Evolutionary conservation across 257 asterid species (phyloP), one percentile per base, ranked within the genome.

Genomic region (Penstemon eatonii): DNA sequence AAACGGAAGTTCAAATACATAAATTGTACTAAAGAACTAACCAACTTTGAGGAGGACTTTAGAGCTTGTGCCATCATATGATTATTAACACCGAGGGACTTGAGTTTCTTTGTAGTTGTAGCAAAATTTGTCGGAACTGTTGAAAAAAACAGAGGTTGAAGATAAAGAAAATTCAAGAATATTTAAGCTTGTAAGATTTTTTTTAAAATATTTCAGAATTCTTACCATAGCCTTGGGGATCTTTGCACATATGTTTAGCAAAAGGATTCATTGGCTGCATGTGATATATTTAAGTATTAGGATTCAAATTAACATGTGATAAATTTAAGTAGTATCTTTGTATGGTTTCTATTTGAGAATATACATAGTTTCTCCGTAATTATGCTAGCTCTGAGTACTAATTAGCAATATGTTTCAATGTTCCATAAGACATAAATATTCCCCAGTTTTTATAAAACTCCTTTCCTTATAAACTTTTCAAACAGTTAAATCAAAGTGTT

Each of bases 201-300:
- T 25, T 25, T 25, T 1, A 1, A 25, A 25, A 25, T 25, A 25
- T 25, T 49, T 44, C 55, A 49, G 8, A 54, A 59, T 77, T 12
- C 89, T 76, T 53, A 91, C 99, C 98, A 56, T 68, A 94, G 72
- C 98, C 96, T 79, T 94, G 95, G 2, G 87, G 90, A 50, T 94
- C 98, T 82, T 86, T 94, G 43, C 63, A 80, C 56, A 87, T 90
- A 63, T 89, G 96, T 67, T 89, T 91, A 3, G 82, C 85, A 69
- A 94, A 25, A 78, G 47, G 93, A 81, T 54, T 94, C 99, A 60
- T 94, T 94, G 19, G 98, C 97, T 64, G 33, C 2, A 25, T 25
- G 33, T 25, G 33, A 25, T 1, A 25, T 25, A 25, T 25, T 25
- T 25, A 25, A 25, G 33, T 25, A 25, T 25, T 25, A 25, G 33